Base-by-base conservation (phyloP, 352 stramenopile genomes). In the Peronospora belbahrii region DNA sequence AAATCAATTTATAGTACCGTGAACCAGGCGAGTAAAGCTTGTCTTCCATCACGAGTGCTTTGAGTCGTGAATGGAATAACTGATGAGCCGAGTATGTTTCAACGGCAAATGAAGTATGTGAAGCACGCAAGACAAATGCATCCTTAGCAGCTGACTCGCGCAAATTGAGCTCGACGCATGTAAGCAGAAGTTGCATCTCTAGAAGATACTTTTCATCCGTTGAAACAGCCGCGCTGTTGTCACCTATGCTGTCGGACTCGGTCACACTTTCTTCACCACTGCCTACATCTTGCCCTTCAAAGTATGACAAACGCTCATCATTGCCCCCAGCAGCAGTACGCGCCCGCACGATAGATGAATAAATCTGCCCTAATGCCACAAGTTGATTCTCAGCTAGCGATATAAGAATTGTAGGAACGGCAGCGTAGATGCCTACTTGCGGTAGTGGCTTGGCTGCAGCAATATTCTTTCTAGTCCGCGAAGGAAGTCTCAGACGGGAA, bases 21-120 rank as follows among this genome's bases (percentile, higher is more conserved):
- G 74, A 88, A 11, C 56, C 42, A 4, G 55, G 4, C 10, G 55
- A 42, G 37, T 88, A 81, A 2, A 88, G 49, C 38, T 71, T 74
- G 41, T 88, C 77, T 52, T 88, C 69, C 74, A 88, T 85, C 31
- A 78, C 36, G 5, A 88, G 52, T 3, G 71, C 54, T 41, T 74
- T 66, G 15, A 88, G 41, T 17, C 62, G 55, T 33, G 74, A 71
- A 56, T 79, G 65, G 13, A 82, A 54, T 5, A 58, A 50, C 22
- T 75, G 75, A 32, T 78, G 67, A 11, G 59, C 59, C 10, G 71
- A 62, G 24, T 81, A 85, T 4, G 64, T 44, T 7, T 60, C 51
- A 11, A 70, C 15, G n/a, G 67, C 59, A 20, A 83, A 79, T 0
- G 67, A 74, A 9, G 67, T 79, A 20, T 81, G 56, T 13, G 53